Evolutionary conservation across 305 asterid genomes (phyloP).

Genomic region (Petunia hybrid): DNA sequence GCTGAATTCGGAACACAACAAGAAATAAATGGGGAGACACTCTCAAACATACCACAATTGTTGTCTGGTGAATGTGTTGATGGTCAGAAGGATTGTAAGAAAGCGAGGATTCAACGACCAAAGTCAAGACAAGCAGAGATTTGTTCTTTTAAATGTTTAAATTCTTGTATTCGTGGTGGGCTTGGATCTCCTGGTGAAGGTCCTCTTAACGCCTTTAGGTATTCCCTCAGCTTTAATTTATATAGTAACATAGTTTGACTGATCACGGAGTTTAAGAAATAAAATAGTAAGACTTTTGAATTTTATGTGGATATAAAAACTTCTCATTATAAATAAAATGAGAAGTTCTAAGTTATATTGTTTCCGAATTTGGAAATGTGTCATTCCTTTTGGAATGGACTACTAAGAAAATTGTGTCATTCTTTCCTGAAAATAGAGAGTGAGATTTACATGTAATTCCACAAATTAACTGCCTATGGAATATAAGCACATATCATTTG

Average conservation of each 20-base stretch:
- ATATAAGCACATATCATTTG: not conserved
- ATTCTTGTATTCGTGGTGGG: slow-evolving; percentile 84
- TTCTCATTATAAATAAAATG: too few relatives aligned
- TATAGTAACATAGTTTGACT: too few relatives aligned
- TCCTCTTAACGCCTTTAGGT: slow-evolving; percentile 83
- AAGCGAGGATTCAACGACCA: slow-evolving; percentile 75
- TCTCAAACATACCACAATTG: slow-evolving; percentile 82
- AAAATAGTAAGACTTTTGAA: too few relatives aligned
- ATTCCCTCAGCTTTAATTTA: too few relatives aligned
- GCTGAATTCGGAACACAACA: slow-evolving; percentile 20
- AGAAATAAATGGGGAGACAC: slow-evolving; percentile 58
- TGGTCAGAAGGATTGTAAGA: slow-evolving; percentile 61
- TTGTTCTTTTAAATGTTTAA: slow-evolving; percentile 75
- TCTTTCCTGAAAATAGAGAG: too few relatives aligned
- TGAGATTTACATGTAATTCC: not conserved
- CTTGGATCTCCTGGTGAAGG: slow-evolving; percentile 97
- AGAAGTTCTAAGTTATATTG: too few relatives aligned
- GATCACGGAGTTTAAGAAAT: too few relatives aligned
- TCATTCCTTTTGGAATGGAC: too few relatives aligned
- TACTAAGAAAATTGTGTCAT: too few relatives aligned
- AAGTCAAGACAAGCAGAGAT: slow-evolving; percentile 81
- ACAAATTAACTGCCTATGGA: not conserved
- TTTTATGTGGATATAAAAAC: too few relatives aligned
- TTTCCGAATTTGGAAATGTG: too few relatives aligned
- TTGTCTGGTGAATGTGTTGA: slow-evolving; percentile 66